These are phyloP conservation scores for Komagataella kurtzmanii DNA, from an alignment of 805 yeast genomes.

Conservation along the genomic window DNA sequence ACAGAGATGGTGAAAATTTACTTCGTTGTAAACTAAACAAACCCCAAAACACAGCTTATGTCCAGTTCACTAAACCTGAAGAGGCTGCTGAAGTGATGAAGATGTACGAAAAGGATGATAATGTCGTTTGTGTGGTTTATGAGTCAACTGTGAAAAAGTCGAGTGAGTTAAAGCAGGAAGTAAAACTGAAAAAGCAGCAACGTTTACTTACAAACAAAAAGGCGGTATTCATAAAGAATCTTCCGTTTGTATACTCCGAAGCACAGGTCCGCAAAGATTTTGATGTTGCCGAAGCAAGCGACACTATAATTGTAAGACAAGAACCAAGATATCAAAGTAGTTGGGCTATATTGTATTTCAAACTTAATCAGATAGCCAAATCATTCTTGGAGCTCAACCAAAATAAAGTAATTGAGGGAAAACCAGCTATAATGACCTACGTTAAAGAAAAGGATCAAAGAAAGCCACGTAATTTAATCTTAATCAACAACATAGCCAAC, in stretches of 20 bases:
- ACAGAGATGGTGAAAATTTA: constrained; percentile 11
- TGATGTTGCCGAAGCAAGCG: background rate
- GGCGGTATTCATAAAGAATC: background rate
- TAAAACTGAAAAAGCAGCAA: background rate
- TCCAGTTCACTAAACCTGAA: constrained; percentile 23
- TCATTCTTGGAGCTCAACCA: background rate
- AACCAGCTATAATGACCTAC: background rate
- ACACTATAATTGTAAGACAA: background rate
- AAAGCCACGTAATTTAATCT: background rate
- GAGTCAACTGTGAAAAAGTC: background rate
- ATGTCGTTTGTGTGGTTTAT: background rate
- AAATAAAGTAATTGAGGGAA: background rate
- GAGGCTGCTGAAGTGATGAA: constrained; percentile 12
- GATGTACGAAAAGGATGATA: background rate
- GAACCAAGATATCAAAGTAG: background rate
- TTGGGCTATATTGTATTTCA: background rate
- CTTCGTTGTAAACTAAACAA: constrained; percentile 17
- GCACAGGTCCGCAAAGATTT: background rate
- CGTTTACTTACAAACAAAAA: background rate
- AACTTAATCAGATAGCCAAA: background rate
- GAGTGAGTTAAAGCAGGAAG: background rate
- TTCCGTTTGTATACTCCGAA: background rate
- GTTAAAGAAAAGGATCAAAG: background rate
- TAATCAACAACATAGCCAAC: background rate
- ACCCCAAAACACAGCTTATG: constrained; percentile 18